Evolutionary conservation across 345 rosid species (phyloP).

Genomic region (Populus simonii): DNA sequence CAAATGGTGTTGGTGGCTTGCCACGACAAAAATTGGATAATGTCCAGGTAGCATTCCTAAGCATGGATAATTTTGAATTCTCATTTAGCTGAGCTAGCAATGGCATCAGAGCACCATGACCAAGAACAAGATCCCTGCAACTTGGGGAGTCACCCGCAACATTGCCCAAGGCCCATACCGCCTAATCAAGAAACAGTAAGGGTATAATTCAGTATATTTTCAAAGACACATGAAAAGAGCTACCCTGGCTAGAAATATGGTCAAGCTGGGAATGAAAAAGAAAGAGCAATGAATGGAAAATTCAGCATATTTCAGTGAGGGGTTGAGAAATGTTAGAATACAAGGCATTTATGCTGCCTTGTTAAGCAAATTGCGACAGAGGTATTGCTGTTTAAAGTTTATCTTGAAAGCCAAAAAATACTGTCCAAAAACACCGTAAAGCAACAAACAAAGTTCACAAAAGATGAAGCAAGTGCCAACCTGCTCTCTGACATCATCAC

Average conservation of each 20-base stretch:
- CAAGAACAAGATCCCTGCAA: constrained; percentile 72
- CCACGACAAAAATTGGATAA: constrained; percentile 74
- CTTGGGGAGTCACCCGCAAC: constrained; percentile 75
- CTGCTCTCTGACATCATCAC: constrained; percentile 41
- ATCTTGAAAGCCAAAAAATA: background rate
- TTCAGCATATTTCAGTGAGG: background rate
- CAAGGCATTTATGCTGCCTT: background rate
- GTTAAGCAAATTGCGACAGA: background rate
- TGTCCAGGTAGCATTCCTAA: constrained; percentile 80
- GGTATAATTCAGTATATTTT: background rate
- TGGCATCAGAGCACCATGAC: constrained; percentile 60
- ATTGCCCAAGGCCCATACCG: constrained; percentile 80
- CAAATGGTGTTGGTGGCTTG: constrained; percentile 71
- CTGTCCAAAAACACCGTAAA: background rate
- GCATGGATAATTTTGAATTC: constrained; percentile 62
- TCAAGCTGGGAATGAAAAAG: background rate
- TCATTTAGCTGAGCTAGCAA: constrained; percentile 64
- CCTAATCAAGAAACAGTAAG: constrained; percentile 35
- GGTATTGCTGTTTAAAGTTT: background rate
- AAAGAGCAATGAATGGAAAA: background rate
- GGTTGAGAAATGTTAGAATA: background rate
- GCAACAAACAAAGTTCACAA: background rate
- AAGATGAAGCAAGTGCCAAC: constrained; percentile 6
- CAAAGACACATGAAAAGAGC: background rate
- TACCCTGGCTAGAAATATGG: background rate